A percentile compares a stretch with the other conserved stretches of the same genome.
These are phyloP conservation scores for Coriolopsis trogii DNA, from an alignment of 1,284 basidiomycete genomes.

Conservation along the genomic window DNA sequence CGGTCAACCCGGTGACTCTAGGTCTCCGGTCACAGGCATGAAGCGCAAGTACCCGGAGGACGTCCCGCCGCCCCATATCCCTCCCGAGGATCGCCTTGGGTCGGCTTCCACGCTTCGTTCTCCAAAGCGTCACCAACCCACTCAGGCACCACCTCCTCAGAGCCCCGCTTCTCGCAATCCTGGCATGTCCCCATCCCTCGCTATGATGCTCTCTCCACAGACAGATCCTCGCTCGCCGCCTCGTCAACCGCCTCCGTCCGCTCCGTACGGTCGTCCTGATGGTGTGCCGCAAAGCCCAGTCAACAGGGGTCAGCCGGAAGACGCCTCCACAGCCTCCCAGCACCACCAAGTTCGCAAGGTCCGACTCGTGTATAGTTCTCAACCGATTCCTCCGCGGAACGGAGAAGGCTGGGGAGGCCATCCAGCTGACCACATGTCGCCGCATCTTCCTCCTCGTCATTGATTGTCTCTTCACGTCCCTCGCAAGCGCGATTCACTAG, in stretches of 20 bases:
- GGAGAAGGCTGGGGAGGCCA: too few species aligned
- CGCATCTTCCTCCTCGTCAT: constrained; percentile 19
- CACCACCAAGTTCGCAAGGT: constrained; percentile 14
- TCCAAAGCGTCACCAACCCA: constrained; percentile 27
- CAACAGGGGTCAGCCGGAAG: constrained; percentile 10
- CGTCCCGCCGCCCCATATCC: constrained; percentile 24
- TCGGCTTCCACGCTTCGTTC: constrained; percentile 24
- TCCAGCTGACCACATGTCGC: constrained; percentile 14
- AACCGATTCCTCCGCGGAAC: too few species aligned
- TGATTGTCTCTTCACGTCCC: background rate
- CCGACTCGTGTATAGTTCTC: constrained; percentile 14
- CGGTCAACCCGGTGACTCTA: too few species aligned
- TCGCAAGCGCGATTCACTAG: background rate
- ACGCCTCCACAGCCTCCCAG: constrained; percentile 6
- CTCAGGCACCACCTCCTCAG: constrained; percentile 26
- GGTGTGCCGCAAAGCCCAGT: constrained; percentile 22
- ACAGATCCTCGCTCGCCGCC: constrained; percentile 28
- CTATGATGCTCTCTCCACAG: constrained; percentile 37
- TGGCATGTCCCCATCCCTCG: constrained; percentile 36
- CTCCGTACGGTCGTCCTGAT: constrained; percentile 11
- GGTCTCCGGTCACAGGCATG: constrained; percentile 18
- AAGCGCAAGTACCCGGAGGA: constrained; percentile 50
- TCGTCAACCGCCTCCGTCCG: constrained; percentile 19
- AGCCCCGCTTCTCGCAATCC: constrained; percentile 16
- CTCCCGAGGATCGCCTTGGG: constrained; percentile 24